A percentile compares a stretch with the other conserved stretches of the same genome.
Conservation (phyloP, 805 yeast genomes). For the Candida germanica region DNA sequence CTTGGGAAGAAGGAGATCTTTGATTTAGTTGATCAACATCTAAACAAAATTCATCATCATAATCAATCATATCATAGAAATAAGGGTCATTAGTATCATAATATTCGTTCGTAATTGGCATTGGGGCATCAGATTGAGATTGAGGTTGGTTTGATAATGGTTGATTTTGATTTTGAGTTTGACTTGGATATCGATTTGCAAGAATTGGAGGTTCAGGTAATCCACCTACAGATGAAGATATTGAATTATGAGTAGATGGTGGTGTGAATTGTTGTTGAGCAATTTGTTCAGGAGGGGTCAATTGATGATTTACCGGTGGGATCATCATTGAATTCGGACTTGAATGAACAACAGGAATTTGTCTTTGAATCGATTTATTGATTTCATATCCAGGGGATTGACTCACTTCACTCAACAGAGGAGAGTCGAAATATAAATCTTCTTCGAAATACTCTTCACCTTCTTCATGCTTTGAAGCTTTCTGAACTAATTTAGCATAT, state of each 20-base stretch:
- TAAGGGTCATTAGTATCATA: conserved; percentile 7
- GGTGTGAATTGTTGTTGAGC: neutral
- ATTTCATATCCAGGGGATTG: conserved; percentile 5
- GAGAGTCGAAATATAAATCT: conserved; percentile 15
- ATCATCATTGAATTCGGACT: neutral
- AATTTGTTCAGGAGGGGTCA: neutral
- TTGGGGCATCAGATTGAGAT: conserved; percentile 8
- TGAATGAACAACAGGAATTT: neutral
- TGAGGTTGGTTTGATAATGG: conserved; percentile 8
- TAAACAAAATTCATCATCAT: conserved; percentile 43
- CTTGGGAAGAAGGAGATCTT: conserved; percentile 5
- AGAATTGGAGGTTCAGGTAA: neutral
- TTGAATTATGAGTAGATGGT: neutral
- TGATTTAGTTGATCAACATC: conserved; percentile 39
- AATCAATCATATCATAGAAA: conserved; percentile 19
- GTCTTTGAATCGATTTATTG: neutral
- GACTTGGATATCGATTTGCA: neutral
- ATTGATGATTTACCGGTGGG: neutral
- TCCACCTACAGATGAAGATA: neutral
- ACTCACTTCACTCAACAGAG: conserved; percentile 7
- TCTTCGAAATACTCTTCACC: neutral
- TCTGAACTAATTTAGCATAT: conserved; percentile 8
- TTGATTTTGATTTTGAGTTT: neutral
- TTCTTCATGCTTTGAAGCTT: conserved; percentile 4
- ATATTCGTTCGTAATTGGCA: conserved; percentile 6